Conservation (phyloP, 2,329 filamentous ascomycete species). For the Neonectria punicea region DNA sequence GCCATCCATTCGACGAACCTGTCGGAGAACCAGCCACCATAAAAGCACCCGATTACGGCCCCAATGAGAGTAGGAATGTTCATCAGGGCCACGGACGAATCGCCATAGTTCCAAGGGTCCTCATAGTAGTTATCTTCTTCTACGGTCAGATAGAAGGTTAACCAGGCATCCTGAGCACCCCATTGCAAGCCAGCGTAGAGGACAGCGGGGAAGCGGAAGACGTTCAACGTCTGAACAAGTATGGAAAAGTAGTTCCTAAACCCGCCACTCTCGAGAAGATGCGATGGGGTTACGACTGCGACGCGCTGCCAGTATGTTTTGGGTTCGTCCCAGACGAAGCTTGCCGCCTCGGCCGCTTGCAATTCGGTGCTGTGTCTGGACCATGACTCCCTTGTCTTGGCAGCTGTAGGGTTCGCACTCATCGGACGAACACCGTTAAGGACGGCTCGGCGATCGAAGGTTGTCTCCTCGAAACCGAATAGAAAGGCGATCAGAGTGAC, state of each 20-base stretch:
- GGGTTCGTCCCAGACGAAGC: background rate
- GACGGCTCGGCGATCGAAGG: constrained; percentile 13
- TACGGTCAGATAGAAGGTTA: constrained; percentile 22
- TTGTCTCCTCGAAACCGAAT: constrained; percentile 18
- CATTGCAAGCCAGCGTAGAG: constrained; percentile 20
- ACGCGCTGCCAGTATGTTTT: constrained; percentile 25
- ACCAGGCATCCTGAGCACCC: constrained; percentile 21
- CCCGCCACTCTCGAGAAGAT: constrained; percentile 5
- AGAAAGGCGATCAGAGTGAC: constrained; percentile 16
- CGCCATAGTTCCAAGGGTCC: constrained; percentile 21
- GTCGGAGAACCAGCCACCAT: constrained; percentile 21
- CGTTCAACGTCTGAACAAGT: constrained; percentile 15
- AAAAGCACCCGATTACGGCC: constrained; percentile 16
- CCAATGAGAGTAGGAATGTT: constrained; percentile 23
- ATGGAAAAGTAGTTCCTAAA: constrained; percentile 18
- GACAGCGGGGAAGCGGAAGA: constrained; percentile 18
- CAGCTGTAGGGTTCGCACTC: background rate
- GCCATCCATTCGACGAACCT: constrained; percentile 18
- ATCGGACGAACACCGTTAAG: constrained; percentile 1
- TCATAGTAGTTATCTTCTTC: constrained; percentile 23
- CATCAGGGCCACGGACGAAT: constrained; percentile 18
- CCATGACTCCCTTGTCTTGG: background rate
- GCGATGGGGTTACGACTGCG: constrained; percentile 14
- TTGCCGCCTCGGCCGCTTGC: background rate
- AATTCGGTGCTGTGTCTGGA: constrained; percentile 2